Base-by-base conservation (phyloP, 129 eudicot species). In the Helichrysum umbraculigerum region DNA sequence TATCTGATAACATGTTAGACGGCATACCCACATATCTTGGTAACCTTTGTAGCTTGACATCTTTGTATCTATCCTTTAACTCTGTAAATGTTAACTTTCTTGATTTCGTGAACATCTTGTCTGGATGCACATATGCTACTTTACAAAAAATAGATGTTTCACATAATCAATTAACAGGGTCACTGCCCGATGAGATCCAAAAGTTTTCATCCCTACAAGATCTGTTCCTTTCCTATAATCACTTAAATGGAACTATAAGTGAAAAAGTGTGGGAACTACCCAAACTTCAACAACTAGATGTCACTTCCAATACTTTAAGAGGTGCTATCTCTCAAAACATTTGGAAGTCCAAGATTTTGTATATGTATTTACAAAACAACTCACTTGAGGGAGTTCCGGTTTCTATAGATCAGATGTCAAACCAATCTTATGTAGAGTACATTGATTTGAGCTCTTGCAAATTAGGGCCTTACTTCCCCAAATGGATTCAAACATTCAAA, bases 361-460 rank as follows among this genome's bases (percentile, higher is more conserved):
- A 2, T 22, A 7, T 71, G 3, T 14, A 71, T 52, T 42, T 52
- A 44, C 22, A 61, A 29, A 52, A 52, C 29, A 71, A 21, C 75
- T 52, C 44, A 15, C 28, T 71, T 8, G 61, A 69, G 28, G 74
- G 74, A 5, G 14, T 28, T 17, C 62, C 20, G 32, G 32, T 30
- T 22, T 69, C 34, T 0, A 14, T 6, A 21, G 34, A 8, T 7
- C 11, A 69, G 21, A 54, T 72, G 32, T 33, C 51, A 72, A 72
- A 54, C 21, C 2, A 33, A 15, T 72, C 76, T 2, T 0, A 21
- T 34, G 0, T 72, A 10, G 66, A 54, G 7, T 5, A 72, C 0
- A n/a, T 72, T 4, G 66, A 34, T 35, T 72, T 56, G 12, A 56
- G 76, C 20, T 56, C 14, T 54, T 56, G 66, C 76, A 72, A 33